Conservation (phyloP, 257 asterid genomes). For the Sherardia arvensis region DNA sequence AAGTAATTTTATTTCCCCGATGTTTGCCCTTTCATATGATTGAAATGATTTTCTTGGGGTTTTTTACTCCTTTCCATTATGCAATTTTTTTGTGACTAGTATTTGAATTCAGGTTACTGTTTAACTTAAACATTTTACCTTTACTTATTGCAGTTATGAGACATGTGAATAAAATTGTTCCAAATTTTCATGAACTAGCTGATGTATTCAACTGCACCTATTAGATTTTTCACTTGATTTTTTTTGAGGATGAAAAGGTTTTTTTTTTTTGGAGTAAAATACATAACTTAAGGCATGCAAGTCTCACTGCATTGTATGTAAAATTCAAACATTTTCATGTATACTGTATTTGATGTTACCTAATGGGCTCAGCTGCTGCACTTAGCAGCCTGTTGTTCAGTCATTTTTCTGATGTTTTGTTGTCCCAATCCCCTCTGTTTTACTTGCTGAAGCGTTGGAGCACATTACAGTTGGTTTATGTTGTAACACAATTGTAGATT, state of each 20-base stretch:
- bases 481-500: background rate
- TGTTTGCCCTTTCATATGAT: background rate
- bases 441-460: background rate
- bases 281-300: background rate
- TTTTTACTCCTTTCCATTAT: background rate
- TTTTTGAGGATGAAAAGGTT: background rate
- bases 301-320: background rate
- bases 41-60: background rate
- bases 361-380: background rate
- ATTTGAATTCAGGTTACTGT: background rate
- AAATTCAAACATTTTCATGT: background rate
- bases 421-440: background rate
- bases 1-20: slow-evolving; percentile 36
- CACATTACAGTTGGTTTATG: background rate
- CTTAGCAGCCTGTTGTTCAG: slow-evolving; percentile 1
- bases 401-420: background rate
- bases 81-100: background rate
- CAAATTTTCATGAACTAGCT: background rate
- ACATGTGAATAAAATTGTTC: background rate
- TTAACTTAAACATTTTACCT: background rate
- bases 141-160: background rate
- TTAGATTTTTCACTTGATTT: too few relatives aligned
- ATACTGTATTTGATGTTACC: background rate
- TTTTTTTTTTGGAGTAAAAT: background rate
- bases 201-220: background rate